These are phyloP conservation scores for Suillus ampliporus DNA, from an alignment of 768 basidiomycete genomes.

Conservation along the genomic window DNA sequence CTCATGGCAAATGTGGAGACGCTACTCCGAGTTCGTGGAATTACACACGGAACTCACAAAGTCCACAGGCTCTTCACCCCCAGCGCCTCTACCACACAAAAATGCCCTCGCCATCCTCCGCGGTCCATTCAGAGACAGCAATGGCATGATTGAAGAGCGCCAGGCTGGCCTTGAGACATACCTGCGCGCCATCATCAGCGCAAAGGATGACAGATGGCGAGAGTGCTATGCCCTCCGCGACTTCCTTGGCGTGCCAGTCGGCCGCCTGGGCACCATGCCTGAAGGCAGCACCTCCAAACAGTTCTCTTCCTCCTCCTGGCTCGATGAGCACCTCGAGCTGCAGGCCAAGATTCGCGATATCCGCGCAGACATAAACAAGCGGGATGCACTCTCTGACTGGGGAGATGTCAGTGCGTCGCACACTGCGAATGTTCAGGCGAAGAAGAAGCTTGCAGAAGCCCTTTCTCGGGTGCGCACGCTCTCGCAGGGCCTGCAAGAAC, in stretches of 20 bases:
- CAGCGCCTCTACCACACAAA: conserved; percentile 83
- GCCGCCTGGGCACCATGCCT: conserved; percentile 48
- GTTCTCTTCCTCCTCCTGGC: conserved; percentile 84
- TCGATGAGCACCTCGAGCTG: conserved; percentile 85
- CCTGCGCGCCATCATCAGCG: conserved; percentile 82
- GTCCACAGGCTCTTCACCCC: conserved; percentile 81
- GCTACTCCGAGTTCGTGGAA: conserved; percentile 94
- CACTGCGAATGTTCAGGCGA: conserved; percentile 82
- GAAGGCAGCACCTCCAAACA: conserved; percentile 42
- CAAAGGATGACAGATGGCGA: conserved; percentile 85
- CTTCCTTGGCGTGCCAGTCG: conserved; percentile 85
- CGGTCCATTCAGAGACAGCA: conserved; percentile 53
- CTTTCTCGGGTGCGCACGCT: conserved; percentile 77
- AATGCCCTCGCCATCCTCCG: conserved; percentile 73
- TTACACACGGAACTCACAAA: conserved; percentile 83
- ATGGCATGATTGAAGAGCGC: conserved; percentile 77
- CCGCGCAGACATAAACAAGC: conserved; percentile 85
- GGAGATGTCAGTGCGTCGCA: conserved; percentile 79
- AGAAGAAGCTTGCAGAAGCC: conserved; percentile 79
- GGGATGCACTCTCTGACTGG: conserved; percentile 81
- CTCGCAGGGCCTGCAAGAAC: conserved; percentile 67
- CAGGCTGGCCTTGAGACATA: conserved; percentile 79
- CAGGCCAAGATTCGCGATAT: conserved; percentile 80
- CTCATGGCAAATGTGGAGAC: conserved; percentile 92
- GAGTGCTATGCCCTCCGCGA: conserved; percentile 79